Evolutionary conservation across 495 filamentous ascomycete genomes (phyloP), one percentile per base, ranked within the genome.

Genomic region (Penicillium atrosanguineum): DNA sequence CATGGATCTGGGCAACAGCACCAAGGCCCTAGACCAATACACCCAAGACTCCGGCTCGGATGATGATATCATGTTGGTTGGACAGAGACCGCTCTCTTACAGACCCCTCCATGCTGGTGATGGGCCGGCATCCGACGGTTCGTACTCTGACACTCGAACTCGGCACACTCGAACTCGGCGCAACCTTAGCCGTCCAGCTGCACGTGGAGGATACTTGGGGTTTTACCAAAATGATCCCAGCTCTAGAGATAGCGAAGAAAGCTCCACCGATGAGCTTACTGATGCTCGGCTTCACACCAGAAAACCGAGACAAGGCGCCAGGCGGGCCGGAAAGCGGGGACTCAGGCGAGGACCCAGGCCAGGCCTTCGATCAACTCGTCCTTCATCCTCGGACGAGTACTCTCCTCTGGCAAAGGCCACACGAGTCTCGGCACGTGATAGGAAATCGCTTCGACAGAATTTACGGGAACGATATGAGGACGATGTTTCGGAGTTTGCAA

Each of bases 401-500:
- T 53, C 20, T 12, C 48, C 28, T 47, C 39, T 39, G 0, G 26
- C 19, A 6, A 52, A 15, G 23, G 61, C 54, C 20, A 63, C 56
- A 6, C 64, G 70, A 12, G 55, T 46, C 9, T 78, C 74, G 11
- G 67, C 53, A 7, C 61, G 75, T 9, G 23, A 56, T 4, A 54
- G 58, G 7, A 67, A 64, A 25, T 43, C 54, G 5, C 53, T 71
- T 49, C 70, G 68, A 0, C 76, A 64, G 42, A 87, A 71, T 59
- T 85, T 95, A 78, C 70, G 75, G 46, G 90, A 95, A 58, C 68
- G 81, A 8, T 70, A 75, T 15, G 79, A 88, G 52, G 83, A 88
- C 38, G 87, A 87, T 16, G 79, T 86, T 18, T 89, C 82, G n/a
- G 84, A 84, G 44, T 70, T 67, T n/a, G 68, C 76, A 21, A 60